Conservation (phyloP, 225 moss, liverwort and hornwort species). For the Physcomitrellopsis africana region DNA sequence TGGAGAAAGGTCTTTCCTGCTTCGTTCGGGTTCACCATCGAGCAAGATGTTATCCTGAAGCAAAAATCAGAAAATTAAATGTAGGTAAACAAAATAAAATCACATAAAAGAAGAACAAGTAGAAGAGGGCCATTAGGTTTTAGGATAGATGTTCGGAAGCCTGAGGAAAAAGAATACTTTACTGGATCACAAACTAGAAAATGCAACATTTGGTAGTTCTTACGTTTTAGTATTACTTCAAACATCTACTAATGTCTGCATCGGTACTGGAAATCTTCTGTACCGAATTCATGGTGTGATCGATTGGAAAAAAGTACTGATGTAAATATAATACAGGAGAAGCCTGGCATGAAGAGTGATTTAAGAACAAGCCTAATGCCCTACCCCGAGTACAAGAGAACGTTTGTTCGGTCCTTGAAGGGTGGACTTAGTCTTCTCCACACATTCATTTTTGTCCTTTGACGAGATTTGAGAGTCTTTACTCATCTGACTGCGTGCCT, state of each 20-base stretch:
- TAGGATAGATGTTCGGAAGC: neutral
- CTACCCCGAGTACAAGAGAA: conserved; percentile 39
- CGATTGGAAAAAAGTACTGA: neutral
- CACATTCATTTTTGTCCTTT: conserved; percentile 27
- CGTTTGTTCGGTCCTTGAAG: conserved; percentile 31
- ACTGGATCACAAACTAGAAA: neutral
- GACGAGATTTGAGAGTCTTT: conserved; percentile 24
- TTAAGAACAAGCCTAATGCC: neutral
- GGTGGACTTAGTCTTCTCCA: conserved; percentile 26
- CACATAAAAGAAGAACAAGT: neutral
- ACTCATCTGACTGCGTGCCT: conserved; percentile 29
- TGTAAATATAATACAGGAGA: neutral
- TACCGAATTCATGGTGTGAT: neutral
- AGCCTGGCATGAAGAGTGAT: neutral
- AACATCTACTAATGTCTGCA: neutral
- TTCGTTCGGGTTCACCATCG: conserved; percentile 21
- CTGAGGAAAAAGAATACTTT: conserved; percentile 1
- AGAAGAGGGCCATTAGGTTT: no score
- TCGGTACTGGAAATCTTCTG: neutral
- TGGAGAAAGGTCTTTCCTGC: conserved; percentile 23
- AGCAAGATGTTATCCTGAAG: conserved; percentile 34
- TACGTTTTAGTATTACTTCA: conserved; percentile 11
- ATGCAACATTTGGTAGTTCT: neutral
- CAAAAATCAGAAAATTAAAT: conserved; percentile 18
- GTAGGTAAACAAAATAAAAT: neutral